Conservation (phyloP, 768 basidiomycete genomes). For the Pleurotus tuoliensis region DNA sequence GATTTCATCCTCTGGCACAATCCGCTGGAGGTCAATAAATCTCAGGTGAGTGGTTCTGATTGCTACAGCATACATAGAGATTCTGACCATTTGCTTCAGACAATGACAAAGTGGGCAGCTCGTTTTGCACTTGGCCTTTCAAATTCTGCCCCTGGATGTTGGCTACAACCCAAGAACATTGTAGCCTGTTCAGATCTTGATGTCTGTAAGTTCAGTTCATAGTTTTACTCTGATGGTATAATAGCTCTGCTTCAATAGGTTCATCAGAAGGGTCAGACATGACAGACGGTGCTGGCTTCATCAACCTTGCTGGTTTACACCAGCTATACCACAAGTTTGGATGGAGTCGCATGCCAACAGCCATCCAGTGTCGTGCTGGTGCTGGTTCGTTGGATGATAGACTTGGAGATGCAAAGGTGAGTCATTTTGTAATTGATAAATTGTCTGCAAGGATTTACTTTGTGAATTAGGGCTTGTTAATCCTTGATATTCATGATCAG, state of each 20-base stretch:
- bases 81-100: slow-evolving; percentile 22
- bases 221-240: too few species aligned
- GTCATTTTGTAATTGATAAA: neutral
- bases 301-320: slow-evolving; percentile 27
- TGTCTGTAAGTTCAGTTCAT: slow-evolving; percentile 21
- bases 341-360: slow-evolving; percentile 30
- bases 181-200: slow-evolving; percentile 27
- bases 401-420: slow-evolving; percentile 3
- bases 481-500: slow-evolving; percentile 23
- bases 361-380: slow-evolving; percentile 33
- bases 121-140: slow-evolving; percentile 47
- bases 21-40: slow-evolving; percentile 27
- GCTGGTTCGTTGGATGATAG: slow-evolving; percentile 16
- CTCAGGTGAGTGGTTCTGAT: slow-evolving; percentile 31
- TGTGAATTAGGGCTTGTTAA: slow-evolving; percentile 21
- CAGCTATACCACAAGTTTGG: slow-evolving; percentile 22
- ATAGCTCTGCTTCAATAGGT: slow-evolving; percentile 16
- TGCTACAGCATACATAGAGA: too few species aligned
- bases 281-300: slow-evolving; percentile 38
- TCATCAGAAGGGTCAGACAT: slow-evolving; percentile 27
- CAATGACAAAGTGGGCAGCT: slow-evolving; percentile 46
- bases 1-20: slow-evolving; percentile 46
- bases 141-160: slow-evolving; percentile 43
- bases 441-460: neutral
- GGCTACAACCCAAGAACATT: slow-evolving; percentile 27